Base-by-base conservation (phyloP, 257 asterid species). In the Nicotiana attenuata region DNA sequence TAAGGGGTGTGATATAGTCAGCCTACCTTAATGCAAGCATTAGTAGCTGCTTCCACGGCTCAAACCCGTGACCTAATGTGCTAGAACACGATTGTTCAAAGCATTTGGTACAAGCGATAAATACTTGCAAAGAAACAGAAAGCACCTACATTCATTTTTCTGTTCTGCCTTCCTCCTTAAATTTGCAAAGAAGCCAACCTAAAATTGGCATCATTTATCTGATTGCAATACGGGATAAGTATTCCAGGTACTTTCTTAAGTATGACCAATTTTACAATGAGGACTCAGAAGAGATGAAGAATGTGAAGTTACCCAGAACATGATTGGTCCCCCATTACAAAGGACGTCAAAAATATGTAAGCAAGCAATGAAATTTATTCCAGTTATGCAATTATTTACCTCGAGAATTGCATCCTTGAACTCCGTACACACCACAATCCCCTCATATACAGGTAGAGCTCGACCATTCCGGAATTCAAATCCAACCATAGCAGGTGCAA, bases 401-500 rank as follows among this genome's bases (percentile, higher is more conserved):
- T 85, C 93, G 20, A 94, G 85, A 88, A 96, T 89, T 80, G 89
- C 93, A 87, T 88, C 94, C 88, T 92, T 89, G 78, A 90, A 94
- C 89, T 96, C 99, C 0, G 90, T 60, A 83, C 98, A 96, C 71
- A 96, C 95, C 63, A 96, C 99, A 77, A 96, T 90, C 38, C 99
- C 99, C 88, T 96, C 93, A 57, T 87, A 92, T 59, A 89, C 69
- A 59, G 99, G 99, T 60, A 88, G 55, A 31, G 95, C 90, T 19
- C 90, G 89, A 60, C 97, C 95, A 75, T 90, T 94, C 87, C 94
- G 92, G 88, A 83, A 92, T 10, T 96, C 99, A 85, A 94, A 96
- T 69, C 98, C 98, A 89, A 96, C 97, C 98, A 96, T 92, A 55
- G 99, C 98, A 66, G 95, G 94, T 85, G 98, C 97, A 89, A 15